Evolutionary conservation across 2,329 filamentous ascomycete species (phyloP), one percentile per base, ranked within the genome.

Genomic region (Ploettnerulaceae sp.): DNA sequence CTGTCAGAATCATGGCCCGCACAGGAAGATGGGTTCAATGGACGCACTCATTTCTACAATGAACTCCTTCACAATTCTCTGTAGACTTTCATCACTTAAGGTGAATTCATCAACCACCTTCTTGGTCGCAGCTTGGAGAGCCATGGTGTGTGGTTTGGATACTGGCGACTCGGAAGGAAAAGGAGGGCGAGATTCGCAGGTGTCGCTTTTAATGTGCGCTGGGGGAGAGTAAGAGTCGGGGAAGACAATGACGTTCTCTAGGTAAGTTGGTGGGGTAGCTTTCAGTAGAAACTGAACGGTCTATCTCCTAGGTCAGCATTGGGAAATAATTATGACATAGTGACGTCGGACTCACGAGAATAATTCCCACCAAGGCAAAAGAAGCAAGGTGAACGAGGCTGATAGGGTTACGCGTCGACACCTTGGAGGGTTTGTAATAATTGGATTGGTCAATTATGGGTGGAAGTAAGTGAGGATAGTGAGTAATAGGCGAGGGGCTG

Each of bases 31-130:
- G 8, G 18, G 37, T 33, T n/a, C 39, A 21, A 18, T 34, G 25
- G 68, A 76, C 72, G 53, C 60, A 81, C 86, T 74, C 83, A 96
- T 90, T 71, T 97, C 82, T 51, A 75, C 73, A 56, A 96, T 77
- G 64, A 95, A 98, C 66, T 95, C 89, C 54, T 80, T 31, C 52
- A 95, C 89, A 55, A 82, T 86, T 61, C 76, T 79, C 66, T 89
- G 89, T 62, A 96, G 76, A 67, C 89, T 77, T 44, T 83, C 79
- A 59, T 89, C 76, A 51, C 80, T 74, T 69, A 90, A 91, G 45
- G 95, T 87, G 69, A 97, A 97, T 67, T 93, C 81, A 58, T 79
- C 79, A 60, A 87, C 86, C 61, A 96, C 81, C 63, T 79, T 80
- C 75, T 82, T 82, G 49, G 89, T 88, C 69, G 91, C 86, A 53